Evolutionary conservation across 23 red algal species (phyloP), one percentile per base, ranked within the genome.

Genomic region (Gracilaria gracilis): DNA sequence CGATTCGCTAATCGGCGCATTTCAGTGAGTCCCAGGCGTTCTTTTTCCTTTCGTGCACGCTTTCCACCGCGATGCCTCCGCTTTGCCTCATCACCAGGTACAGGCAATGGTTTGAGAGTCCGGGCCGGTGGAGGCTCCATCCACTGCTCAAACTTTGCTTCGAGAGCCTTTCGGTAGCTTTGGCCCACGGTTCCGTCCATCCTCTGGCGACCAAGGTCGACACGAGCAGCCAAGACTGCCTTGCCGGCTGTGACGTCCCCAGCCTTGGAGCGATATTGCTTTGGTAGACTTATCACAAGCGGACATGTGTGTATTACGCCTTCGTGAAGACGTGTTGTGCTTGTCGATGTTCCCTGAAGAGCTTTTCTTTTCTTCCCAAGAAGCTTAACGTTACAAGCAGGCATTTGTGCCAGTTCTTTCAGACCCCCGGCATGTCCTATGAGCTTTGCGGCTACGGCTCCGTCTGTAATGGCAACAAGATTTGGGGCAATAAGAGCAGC

Each of bases 61-160:
- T 88, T 89, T 12, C 95, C 91, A 20, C 89, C 95, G 20, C 95
- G 91, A 47, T 92, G 88, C 80, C 65, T 86, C 75, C 75, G 55
- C 25, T 88, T 88, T 65, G 85, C 73, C 57, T 87, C 84, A 57
- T 97, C 95, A n/a, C 85, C 88, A 28, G 91, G 85, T 38, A 97
- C 71, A 5, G 95, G 95, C 33, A 97, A 80, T 11, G 95, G 95
- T 51, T 94, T 97, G 15, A 84, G 67, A 44, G 95, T 97, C 44
- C 82, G 50, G 3, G 88, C 88, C 0, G 95, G 95, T 11, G 95
- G 95, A 23, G 90, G 83, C 42, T 92, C 88, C 85, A 86, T 76
- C 95, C 90, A 94, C 54, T 97, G 87, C 48, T 65, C 85, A 84
- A 97, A 94, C n/a, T 93, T 93, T 67, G 66, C 88, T 50, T 86